These are phyloP conservation scores for Funneliformis geosporum DNA, from an alignment of 192 early-diverging fungal genomes.

Conservation along the genomic window DNA sequence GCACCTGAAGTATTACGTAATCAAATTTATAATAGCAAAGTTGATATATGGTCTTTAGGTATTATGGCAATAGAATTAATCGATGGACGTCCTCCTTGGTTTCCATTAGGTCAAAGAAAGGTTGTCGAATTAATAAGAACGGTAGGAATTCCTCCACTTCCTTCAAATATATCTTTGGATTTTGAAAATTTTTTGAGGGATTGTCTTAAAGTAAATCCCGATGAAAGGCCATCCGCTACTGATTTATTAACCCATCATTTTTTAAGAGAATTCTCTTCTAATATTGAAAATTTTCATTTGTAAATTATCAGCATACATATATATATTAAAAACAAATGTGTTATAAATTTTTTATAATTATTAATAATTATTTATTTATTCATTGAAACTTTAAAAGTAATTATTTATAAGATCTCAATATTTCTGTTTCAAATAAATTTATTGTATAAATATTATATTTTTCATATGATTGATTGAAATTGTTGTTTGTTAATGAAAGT, in stretches of 20 bases:
- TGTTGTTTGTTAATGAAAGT: too few relatives aligned
- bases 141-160: constrained; percentile 29
- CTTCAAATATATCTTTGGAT: constrained; percentile 19
- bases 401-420: too few relatives aligned
- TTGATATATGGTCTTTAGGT: constrained; percentile 58
- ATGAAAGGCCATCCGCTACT: constrained; percentile 16
- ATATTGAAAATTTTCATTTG: too few relatives aligned
- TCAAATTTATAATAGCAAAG: constrained; percentile 47
- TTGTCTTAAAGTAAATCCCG: constrained; percentile 12
- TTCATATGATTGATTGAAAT: too few relatives aligned
- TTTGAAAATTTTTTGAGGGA: constrained; percentile 26
- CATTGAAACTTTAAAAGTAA: too few relatives aligned
- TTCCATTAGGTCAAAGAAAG: constrained; percentile 32
- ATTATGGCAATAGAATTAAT: constrained; percentile 52
- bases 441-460: too few relatives aligned
- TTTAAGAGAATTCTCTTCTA: neutral
- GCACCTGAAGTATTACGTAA: constrained; percentile 53
- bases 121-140: constrained; percentile 28
- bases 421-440: too few relatives aligned
- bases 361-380: too few relatives aligned
- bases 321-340: too few relatives aligned
- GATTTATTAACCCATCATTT: constrained; percentile 14
- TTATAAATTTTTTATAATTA: too few relatives aligned
- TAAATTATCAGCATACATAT: too few relatives aligned
- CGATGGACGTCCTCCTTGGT: constrained; percentile 51